A percentile compares a stretch with the other conserved stretches of the same genome.
Conservation (phyloP, 164 flowering plant genomes). For the Macadamia tetraphylla region DNA sequence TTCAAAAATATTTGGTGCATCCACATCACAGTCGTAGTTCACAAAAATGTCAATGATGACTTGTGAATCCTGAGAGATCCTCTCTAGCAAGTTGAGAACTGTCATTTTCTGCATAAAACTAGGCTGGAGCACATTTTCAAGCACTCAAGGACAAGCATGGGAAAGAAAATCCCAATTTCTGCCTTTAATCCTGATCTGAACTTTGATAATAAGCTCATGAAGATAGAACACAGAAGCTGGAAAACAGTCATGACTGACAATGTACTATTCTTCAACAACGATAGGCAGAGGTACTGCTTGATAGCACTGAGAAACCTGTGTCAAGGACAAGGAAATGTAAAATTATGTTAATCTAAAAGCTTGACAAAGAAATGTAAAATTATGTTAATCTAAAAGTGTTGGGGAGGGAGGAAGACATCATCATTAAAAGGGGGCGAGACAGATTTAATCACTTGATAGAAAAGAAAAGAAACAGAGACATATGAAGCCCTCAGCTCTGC, state of each 20-base stretch:
- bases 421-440: background rate
- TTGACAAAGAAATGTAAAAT: conserved; percentile 8
- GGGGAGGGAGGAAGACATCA: no score
- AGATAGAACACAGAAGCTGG: conserved; percentile 92
- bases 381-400: background rate
- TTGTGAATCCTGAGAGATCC: conserved; percentile 79
- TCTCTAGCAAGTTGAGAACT: conserved; percentile 78
- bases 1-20: conserved; percentile 93
- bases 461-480: background rate
- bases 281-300: conserved; percentile 88
- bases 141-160: conserved; percentile 94
- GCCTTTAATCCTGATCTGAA: conserved; percentile 85
- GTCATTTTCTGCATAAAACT: conserved; percentile 97
- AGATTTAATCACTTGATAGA: background rate
- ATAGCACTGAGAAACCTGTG: conserved; percentile 84
- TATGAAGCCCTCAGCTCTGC: background rate
- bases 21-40: conserved; percentile 97
- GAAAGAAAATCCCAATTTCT: conserved; percentile 93
- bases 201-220: conserved; percentile 63
- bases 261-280: conserved; percentile 96
- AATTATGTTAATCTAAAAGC: background rate
- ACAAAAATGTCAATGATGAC: conserved; percentile 82
- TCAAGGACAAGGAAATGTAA: conserved; percentile 9
- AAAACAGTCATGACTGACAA: conserved; percentile 93
- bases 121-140: conserved; percentile 97